Percentiles rank a stretch among this genome's conserved stretches.
Conservation (phyloP, 345 rosid genomes). For the Odontarrhena argentea region DNA sequence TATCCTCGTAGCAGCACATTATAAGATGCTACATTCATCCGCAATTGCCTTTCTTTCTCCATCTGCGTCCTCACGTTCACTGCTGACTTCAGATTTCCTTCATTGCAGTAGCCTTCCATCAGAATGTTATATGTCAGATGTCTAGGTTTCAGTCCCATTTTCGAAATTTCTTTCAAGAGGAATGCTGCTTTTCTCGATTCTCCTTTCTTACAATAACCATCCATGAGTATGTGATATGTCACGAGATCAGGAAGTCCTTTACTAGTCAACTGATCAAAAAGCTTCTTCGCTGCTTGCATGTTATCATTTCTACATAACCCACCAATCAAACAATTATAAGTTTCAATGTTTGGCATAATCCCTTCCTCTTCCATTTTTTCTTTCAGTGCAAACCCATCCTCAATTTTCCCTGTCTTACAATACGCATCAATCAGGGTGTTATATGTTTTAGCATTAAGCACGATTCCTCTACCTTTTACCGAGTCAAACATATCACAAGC, state of each 20-base stretch:
- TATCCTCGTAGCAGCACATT: conserved; percentile 72
- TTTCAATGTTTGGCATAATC: conserved; percentile 51
- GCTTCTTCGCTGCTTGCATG: conserved; percentile 44
- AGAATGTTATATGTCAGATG: conserved; percentile 67
- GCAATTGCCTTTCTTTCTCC: conserved; percentile 68
- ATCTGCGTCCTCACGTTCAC: conserved; percentile 55
- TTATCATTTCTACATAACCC: conserved; percentile 65
- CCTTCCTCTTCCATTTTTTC: conserved; percentile 54
- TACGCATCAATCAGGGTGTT: conserved; percentile 71
- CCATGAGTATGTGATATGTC: conserved; percentile 69
- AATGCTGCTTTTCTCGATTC: conserved; percentile 60
- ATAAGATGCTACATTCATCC: conserved; percentile 64
- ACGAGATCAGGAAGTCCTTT: conserved; percentile 56
- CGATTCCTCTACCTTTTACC: conserved; percentile 47
- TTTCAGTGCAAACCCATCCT: conserved; percentile 57
- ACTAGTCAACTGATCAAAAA: conserved; percentile 48
- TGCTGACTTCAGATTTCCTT: conserved; percentile 75
- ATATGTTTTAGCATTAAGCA: conserved; percentile 54
- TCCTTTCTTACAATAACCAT: conserved; percentile 60
- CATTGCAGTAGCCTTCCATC: conserved; percentile 73
- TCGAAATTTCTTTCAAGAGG: conserved; percentile 57
- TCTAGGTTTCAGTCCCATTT: conserved; percentile 57
- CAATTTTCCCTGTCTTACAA: conserved; percentile 59
- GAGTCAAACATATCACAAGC: conserved; percentile 55
- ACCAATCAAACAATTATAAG: conserved; percentile 72